Conservation (phyloP, 306 rosid species). For the Cucumis hystrix region DNA sequence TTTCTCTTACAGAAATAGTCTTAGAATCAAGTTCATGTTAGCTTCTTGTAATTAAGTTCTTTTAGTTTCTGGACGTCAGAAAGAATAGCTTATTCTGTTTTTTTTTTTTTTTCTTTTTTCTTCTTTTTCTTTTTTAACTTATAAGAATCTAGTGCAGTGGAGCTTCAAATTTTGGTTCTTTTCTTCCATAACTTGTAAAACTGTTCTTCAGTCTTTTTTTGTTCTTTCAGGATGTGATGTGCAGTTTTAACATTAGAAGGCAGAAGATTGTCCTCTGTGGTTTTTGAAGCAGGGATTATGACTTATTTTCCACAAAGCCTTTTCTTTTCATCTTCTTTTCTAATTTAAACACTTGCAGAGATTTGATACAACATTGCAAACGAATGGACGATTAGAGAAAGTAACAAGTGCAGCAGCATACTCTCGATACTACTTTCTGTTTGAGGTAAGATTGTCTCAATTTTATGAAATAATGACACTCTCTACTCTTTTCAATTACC, state of each 20-base stretch:
- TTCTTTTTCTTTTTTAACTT: neutral
- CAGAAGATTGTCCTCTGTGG: neutral
- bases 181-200: neutral
- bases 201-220: neutral
- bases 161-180: neutral
- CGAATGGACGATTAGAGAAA: too few species aligned
- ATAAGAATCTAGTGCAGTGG: neutral
- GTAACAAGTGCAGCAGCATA: neutral
- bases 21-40: neutral
- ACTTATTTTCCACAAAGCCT: neutral
- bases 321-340: neutral
- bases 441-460: neutral
- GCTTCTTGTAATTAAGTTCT: neutral
- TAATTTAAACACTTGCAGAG: neutral
- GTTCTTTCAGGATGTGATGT: neutral
- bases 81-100: slow-evolving; percentile 1
- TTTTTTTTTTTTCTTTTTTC: neutral
- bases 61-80: neutral
- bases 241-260: neutral
- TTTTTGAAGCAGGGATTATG: neutral
- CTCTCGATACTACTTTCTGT: neutral
- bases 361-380: neutral
- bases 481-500: too few species aligned
- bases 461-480: too few species aligned
- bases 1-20: neutral